Evolutionary conservation across 768 basidiomycete species (phyloP), one percentile per base, ranked within the genome.

Genomic region (Nevesoporus exiguus): DNA sequence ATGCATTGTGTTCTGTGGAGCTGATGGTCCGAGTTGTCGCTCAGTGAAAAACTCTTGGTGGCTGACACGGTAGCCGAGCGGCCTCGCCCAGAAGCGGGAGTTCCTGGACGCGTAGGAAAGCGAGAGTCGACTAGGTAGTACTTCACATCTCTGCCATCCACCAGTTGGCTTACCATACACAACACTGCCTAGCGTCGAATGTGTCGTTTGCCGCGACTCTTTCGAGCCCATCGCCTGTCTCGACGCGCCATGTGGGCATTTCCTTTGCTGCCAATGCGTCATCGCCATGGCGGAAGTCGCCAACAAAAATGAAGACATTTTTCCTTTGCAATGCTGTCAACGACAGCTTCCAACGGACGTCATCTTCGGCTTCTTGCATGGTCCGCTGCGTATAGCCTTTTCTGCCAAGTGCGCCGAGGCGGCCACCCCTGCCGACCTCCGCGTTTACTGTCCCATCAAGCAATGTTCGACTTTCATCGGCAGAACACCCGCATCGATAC

Each of bases 381-480:
- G 52, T 14, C 53, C 56, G 24, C 60, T 74, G 46, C 68, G 61
- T 31, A 41, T 46, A 8, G 52, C 62, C 2, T 79, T 82, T 54
- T 61, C 73, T 11, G 61, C 62, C 44, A 84, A 83, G 62, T 61
- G 70, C 7, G 52, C 61, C 5, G 84, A 86, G 63, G 80, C 77
- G 59, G 69, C 71, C 7, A 77, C 75, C 5, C 73, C 74, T 4
- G 58, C 71, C 7, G 56, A 65, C 29, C 46, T 79, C 33, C 75
- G 85, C 6, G 54, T 86, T 7, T 85, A 86, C 61, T 77, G 76
- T 40, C 69, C 77, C 7, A 71, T 60, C 13, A 63, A 75, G 8
- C 69, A 71, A 1, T 86, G 84, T 57, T 82, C 78, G 15, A 54
- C 63, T 0, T 85, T 85, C 67, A 66, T 85, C 19, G 80, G 83